Conservation (phyloP, 495 filamentous ascomycete genomes). For the Amorphotheca resinae region DNA sequence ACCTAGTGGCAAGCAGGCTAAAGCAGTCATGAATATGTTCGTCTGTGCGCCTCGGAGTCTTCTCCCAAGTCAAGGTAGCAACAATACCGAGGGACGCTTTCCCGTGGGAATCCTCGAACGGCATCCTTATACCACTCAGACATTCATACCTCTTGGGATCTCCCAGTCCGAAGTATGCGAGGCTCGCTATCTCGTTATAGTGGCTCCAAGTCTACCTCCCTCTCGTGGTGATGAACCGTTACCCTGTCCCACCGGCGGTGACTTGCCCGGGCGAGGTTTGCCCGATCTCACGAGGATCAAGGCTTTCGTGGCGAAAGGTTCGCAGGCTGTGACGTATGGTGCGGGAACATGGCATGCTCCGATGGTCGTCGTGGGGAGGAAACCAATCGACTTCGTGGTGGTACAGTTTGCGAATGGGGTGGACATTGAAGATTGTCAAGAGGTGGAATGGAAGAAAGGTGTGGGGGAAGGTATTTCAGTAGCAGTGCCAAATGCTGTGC, state of each 20-base stretch:
- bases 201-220: conserved; percentile 57
- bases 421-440: conserved; percentile 78
- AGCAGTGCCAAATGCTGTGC: conserved; percentile 4
- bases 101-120: conserved; percentile 71
- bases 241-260: conserved; percentile 20
- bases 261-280: conserved; percentile 43
- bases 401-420: conserved; percentile 82
- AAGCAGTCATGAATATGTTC: conserved; percentile 75
- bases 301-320: conserved; percentile 69
- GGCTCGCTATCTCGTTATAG: conserved; percentile 69
- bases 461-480: neutral
- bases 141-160: conserved; percentile 70
- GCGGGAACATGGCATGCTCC: conserved; percentile 92
- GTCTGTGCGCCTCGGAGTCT: conserved; percentile 58
- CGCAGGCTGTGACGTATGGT: conserved; percentile 83
- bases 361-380: conserved; percentile 73
- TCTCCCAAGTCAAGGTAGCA: conserved; percentile 1
- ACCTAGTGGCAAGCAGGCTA: conserved; percentile 47
- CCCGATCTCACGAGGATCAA: conserved; percentile 60
- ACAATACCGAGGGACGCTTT: conserved; percentile 32
- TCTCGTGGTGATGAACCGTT: conserved; percentile 23
- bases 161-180: conserved; percentile 21
- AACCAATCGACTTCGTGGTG: conserved; percentile 70
- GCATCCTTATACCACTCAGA: conserved; percentile 88
- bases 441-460: conserved; percentile 34